These are phyloP conservation scores for Pouteria glomerata DNA, from an alignment of 148 eudicot genomes.

Conservation along the genomic window DNA sequence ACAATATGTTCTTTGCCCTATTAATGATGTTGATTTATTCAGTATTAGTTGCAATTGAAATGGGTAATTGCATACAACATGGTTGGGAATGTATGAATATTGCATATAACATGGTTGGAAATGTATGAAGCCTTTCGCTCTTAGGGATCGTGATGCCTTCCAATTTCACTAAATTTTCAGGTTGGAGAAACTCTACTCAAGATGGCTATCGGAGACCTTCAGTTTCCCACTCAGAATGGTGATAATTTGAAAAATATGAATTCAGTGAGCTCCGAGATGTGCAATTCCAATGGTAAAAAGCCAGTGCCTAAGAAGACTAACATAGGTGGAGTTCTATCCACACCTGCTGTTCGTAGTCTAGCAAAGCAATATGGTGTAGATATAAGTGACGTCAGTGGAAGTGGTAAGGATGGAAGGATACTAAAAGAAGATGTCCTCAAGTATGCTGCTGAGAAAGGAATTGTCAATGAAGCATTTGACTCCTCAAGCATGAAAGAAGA, in stretches of 20 bases:
- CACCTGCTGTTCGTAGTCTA: conserved; percentile 81
- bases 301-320: conserved; percentile 22
- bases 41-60: neutral
- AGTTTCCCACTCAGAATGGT: conserved; percentile 23
- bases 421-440: conserved; percentile 68
- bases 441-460: conserved; percentile 48
- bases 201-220: conserved; percentile 48
- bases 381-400: conserved; percentile 60
- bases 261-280: conserved; percentile 16
- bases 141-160: neutral
- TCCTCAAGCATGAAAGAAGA: conserved; percentile 22
- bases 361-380: conserved; percentile 71
- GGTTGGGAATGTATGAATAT: no score
- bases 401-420: conserved; percentile 77
- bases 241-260: conserved; percentile 25
- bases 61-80: neutral
- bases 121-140: neutral
- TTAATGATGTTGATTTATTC: neutral
- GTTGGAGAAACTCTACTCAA: conserved; percentile 94
- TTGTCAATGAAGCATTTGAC: conserved; percentile 23
- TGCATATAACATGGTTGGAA: neutral
- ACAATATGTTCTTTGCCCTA: neutral
- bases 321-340: conserved; percentile 46
- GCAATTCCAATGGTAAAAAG: conserved; percentile 27
- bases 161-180: conserved; percentile 31